phyloP scores from a whole-genome alignment of 495 filamentous ascomycete genomes.

The Pseudevernia furfuracea region DNA sequence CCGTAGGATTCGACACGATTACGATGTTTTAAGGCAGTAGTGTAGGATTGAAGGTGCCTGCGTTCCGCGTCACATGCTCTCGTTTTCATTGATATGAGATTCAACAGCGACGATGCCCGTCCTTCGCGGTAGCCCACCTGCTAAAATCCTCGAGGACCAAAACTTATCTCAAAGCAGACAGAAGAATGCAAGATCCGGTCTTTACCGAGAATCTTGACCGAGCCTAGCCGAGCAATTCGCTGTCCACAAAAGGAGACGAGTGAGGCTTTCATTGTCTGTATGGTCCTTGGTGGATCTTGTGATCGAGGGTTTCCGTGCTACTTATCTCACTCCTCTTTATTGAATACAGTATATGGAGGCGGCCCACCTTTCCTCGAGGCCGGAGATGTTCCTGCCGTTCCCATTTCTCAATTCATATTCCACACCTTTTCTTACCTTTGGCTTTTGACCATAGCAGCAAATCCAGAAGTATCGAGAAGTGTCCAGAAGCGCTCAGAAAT shows the following conservation, averaged over 20 bases:
- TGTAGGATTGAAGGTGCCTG: neutral
- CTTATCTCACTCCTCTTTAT: neutral
- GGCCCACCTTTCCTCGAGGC: neutral
- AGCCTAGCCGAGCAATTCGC: neutral
- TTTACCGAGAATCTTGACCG: constrained; percentile 1
- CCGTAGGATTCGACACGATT: neutral
- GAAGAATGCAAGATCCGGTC: neutral
- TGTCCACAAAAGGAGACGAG: neutral
- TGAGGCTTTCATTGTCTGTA: neutral
- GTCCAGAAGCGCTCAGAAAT: neutral
- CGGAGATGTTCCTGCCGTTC: neutral
- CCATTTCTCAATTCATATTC: neutral
- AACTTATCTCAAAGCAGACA: neutral
- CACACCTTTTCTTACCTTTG: neutral
- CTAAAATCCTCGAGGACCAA: neutral
- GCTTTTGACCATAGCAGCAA: neutral
- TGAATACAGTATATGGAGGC: neutral
- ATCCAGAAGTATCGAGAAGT: neutral
- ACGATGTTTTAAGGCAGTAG: neutral
- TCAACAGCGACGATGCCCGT: neutral
- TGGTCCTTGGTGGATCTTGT: neutral
- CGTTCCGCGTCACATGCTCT: neutral
- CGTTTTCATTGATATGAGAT: neutral
- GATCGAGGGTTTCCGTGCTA: neutral
- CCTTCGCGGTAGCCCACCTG: neutral